Base-by-base conservation (phyloP, 176 grass and related monocot species). In the Juncus effusus region DNA sequence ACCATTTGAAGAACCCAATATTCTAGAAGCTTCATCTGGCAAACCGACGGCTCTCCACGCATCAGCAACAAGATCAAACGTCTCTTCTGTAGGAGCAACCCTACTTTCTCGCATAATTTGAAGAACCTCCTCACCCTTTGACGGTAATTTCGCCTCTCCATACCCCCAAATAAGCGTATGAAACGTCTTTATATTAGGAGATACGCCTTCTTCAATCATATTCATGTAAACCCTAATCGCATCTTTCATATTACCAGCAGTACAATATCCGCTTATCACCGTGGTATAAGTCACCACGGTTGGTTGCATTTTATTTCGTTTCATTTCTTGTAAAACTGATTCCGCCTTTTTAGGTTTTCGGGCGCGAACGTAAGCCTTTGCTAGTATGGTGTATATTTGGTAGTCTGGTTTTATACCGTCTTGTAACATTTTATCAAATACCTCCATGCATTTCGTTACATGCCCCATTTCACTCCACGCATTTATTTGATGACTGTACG, bases 81-180 rank as follows among this genome's bases (percentile, higher is more conserved):
- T 89, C 49, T 80, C 91, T 75, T 78, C 73, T 71, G 77, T 82
- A 12, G 88, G 94, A 16, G 52, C 69, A 54, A 97, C 58, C 50
- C 83, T 78, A 4, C 14, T 36, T 61, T 89, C 80, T 76, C 63
- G 76, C 88, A 92, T 85, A 67, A 69, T 80, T 54, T 80, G 75
- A 40, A 97, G 93, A 42, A 92, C 51, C 54, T 92, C 85, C 71
- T 97, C 88, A 5, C 82, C 85, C 63, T 92, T 97, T 72, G 78
- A 92, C 60, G 94, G 94, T 47, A 89, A 85, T 64, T 82, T 97
- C 59, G 64, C 75, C 74, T 92, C 85, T 40, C 88, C 87, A 72
- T 97, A 97, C 1, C 94, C 88, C 94, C 94, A 97, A 47, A 97
- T 89, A 77, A 97, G 88, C 19, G 85, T 97, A 67, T 97, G 85